These are phyloP conservation scores for Coprinopsis strossmayeri DNA, from an alignment of 768 basidiomycete genomes.

Conservation along the genomic window DNA sequence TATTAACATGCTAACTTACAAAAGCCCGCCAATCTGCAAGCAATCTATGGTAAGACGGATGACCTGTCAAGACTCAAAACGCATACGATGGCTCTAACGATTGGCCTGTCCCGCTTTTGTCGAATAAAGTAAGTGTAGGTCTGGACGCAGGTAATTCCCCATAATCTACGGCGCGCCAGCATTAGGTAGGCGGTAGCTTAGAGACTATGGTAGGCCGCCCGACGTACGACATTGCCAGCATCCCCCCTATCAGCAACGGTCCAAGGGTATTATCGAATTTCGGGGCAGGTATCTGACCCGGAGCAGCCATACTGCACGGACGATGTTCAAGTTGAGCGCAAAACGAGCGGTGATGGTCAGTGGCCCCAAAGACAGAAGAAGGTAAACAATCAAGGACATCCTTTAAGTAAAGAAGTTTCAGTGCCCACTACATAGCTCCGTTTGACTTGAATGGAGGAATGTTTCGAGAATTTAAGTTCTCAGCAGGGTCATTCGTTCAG, in stretches of 20 bases:
- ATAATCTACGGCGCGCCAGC: too few relatives aligned
- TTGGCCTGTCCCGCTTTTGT: conserved; percentile 24
- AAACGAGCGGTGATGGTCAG: too few relatives aligned
- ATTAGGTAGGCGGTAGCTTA: too few relatives aligned
- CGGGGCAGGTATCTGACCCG: background rate
- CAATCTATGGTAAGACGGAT: background rate
- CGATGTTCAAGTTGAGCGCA: too few relatives aligned
- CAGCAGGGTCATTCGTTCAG: too few relatives aligned
- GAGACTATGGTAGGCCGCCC: background rate
- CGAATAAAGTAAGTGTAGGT: conserved; percentile 43
- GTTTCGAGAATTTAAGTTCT: too few relatives aligned
- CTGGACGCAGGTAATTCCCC: conserved; percentile 51
- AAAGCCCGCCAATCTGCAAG: conserved; percentile 26
- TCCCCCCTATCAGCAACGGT: conserved; percentile 46
- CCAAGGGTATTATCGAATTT: conserved; percentile 47
- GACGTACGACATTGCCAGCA: conserved; percentile 46
- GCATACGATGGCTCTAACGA: conserved; percentile 23
- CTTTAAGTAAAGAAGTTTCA: too few relatives aligned
- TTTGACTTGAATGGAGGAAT: too few relatives aligned
- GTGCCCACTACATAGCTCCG: too few relatives aligned
- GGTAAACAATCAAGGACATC: too few relatives aligned
- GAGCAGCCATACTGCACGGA: background rate
- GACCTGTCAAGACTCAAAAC: background rate
- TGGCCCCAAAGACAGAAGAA: too few relatives aligned
- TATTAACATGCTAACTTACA: conserved; percentile 19